Percentiles rank a stretch among this genome's conserved stretches.
phyloP scores from a whole-genome alignment of 352 stramenopile species.

The Blastocystis sp. region DNA sequence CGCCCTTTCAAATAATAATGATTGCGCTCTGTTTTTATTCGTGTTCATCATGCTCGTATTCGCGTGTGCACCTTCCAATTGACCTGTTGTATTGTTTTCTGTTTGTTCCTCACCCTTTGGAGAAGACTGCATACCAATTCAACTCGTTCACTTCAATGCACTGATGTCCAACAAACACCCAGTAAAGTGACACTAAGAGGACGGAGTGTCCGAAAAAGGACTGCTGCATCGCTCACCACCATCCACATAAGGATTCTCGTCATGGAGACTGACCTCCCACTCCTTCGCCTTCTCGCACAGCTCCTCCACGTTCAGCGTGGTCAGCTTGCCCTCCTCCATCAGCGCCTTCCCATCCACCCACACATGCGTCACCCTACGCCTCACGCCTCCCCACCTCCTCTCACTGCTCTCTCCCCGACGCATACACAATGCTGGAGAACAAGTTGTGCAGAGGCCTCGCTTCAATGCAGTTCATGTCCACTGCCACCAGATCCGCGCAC shows the following conservation, averaged over 20 bases:
- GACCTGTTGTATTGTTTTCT: too few relatives aligned
- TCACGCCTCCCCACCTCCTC: background rate
- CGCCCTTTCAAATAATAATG: too few relatives aligned
- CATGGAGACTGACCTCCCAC: slow-evolving; percentile 59
- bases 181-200: too few relatives aligned
- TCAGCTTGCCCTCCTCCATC: slow-evolving; percentile 77
- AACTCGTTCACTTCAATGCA: too few relatives aligned
- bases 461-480: slow-evolving; percentile 79
- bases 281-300: slow-evolving; percentile 70
- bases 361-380: slow-evolving; percentile 80
- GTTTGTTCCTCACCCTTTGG: too few relatives aligned
- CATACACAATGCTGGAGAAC: slow-evolving; percentile 82
- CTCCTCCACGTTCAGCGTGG: slow-evolving; percentile 78
- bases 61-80: too few relatives aligned
- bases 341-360: slow-evolving; percentile 83
- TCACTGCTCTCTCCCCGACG: slow-evolving; percentile 77
- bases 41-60: too few relatives aligned
- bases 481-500: slow-evolving; percentile 79
- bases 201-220: slow-evolving; percentile 1
- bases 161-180: too few relatives aligned
- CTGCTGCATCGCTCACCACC: background rate
- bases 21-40: too few relatives aligned
- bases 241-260: slow-evolving; percentile 40
- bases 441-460: slow-evolving; percentile 83
- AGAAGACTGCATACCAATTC: too few relatives aligned